Base-by-base conservation (phyloP, 2,329 filamentous ascomycete species). In the Hymenoscyphus linearis region DNA sequence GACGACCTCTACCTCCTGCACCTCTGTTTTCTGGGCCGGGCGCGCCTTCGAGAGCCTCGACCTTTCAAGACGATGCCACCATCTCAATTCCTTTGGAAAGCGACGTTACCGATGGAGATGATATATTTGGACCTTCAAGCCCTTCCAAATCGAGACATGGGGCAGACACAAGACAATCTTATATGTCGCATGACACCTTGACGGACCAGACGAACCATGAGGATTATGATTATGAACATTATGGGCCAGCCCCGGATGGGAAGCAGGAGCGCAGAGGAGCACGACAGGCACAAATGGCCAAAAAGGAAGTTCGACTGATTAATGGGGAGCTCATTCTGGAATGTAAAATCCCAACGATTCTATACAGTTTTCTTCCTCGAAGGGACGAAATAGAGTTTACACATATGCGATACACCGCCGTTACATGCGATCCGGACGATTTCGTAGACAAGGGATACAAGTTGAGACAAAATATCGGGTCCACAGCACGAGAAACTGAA, bases 321-420 rank as follows among this genome's bases (percentile, higher is more conserved):
- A 98, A 99, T 73, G 95, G 95, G 72, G 93, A 99, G 76, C 86
- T 99, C 58, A 93, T 99, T 62, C 82, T 99, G 54, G 95, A 99
- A 78, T 98, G 95, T 82, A 99, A 99, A 78, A 99, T 99, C 67
- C 95, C 96, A 0, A 99, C 95, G 0, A 99, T 98, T 68, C 81
- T 99, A 47, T 96, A 98, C 82, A 96, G 92, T 74, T 99, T 99
- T 77, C 78, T 99, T 64, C 96, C 96, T 0, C 85, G 93, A 16
- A 86, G 93, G 62, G 92, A 97, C 72, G 93, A 96, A 74, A 82
- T 93, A 65, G 95, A 99, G 73, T 99, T 99, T 74, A 99, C 95
- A 0, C 93, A 98, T 73, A 98, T 98, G 93, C 88, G 95, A 59
- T 99, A 99, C 74, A 97, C 93, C 0, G 95, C 95, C 10, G 95